Evolutionary conservation across 2,329 filamentous ascomycete genomes (phyloP).

Genomic region (Scopulariopsis brevicaulis): DNA sequence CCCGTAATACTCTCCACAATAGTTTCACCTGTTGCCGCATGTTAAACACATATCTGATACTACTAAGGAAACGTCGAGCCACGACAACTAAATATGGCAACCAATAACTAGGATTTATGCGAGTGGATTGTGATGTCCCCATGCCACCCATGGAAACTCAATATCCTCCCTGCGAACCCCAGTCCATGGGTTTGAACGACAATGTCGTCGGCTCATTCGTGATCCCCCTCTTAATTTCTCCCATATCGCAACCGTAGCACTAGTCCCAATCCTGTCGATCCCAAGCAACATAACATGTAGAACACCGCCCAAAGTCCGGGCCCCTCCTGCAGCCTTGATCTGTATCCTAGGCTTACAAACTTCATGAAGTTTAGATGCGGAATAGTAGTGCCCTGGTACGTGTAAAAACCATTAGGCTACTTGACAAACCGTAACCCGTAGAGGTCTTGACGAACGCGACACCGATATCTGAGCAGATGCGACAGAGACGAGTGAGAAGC

Average conservation of each 20-base stretch:
- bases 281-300: constrained; percentile 41
- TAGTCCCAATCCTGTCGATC: constrained; percentile 42
- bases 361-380: constrained; percentile 39
- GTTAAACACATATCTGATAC: too few relatives aligned
- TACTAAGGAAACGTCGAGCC: too few relatives aligned
- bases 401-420: constrained; percentile 35
- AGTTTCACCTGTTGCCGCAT: too few relatives aligned
- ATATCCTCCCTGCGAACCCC: not conserved
- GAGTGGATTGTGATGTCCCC: too few relatives aligned
- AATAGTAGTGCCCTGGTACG: constrained; percentile 40
- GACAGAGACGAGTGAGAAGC: constrained; percentile 51
- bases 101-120: too few relatives aligned
- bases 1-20: too few relatives aligned
- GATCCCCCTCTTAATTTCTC: constrained; percentile 38
- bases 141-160: too few relatives aligned
- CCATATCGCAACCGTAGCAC: constrained; percentile 38
- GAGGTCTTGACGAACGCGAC: constrained; percentile 51
- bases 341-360: constrained; percentile 29
- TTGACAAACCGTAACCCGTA: constrained; percentile 52
- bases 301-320: constrained; percentile 44
- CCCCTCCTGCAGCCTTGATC: constrained; percentile 47
- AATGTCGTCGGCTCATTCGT: constrained; percentile 12
- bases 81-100: too few relatives aligned
- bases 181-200: not conserved
- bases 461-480: constrained; percentile 36